phyloP scores from a whole-genome alignment of 352 stramenopile genomes.

The Bremia lactucae region DNA sequence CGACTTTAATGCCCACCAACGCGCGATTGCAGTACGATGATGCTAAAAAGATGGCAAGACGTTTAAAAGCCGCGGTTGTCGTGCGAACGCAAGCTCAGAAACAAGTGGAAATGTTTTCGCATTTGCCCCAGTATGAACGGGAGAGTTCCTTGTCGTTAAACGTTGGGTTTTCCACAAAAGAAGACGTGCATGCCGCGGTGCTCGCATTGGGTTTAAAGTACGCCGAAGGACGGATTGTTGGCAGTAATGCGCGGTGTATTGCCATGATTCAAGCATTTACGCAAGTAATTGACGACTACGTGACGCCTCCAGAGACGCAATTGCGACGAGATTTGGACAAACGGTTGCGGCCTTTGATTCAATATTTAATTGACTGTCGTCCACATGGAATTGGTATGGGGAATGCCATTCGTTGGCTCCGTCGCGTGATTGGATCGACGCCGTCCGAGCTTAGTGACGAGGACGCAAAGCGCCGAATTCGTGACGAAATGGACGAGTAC shows the following conservation, averaged over 20 bases:
- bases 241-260: constrained; percentile 87
- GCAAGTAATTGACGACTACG: constrained; percentile 86
- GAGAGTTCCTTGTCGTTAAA: constrained; percentile 68
- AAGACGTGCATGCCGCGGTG: constrained; percentile 85
- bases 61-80: constrained; percentile 57
- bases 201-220: constrained; percentile 88
- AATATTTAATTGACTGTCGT: constrained; percentile 91
- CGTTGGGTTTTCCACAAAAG: constrained; percentile 57
- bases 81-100: constrained; percentile 71
- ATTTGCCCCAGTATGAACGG: constrained; percentile 77
- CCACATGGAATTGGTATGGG: constrained; percentile 92
- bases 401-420: constrained; percentile 89
- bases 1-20: constrained; percentile 25
- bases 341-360: constrained; percentile 87
- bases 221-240: constrained; percentile 80
- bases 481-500: constrained; percentile 90
- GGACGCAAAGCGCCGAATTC: constrained; percentile 76
- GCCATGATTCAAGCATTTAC: constrained; percentile 91
- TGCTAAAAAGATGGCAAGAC: constrained; percentile 64
- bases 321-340: constrained; percentile 83
- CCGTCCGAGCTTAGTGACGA: constrained; percentile 78
- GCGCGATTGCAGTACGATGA: constrained; percentile 69
- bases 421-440: constrained; percentile 82
- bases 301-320: constrained; percentile 61
- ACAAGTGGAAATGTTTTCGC: constrained; percentile 74